Base-by-base conservation (phyloP, 305 asterid species). In the Caryopteris hybrid region DNA sequence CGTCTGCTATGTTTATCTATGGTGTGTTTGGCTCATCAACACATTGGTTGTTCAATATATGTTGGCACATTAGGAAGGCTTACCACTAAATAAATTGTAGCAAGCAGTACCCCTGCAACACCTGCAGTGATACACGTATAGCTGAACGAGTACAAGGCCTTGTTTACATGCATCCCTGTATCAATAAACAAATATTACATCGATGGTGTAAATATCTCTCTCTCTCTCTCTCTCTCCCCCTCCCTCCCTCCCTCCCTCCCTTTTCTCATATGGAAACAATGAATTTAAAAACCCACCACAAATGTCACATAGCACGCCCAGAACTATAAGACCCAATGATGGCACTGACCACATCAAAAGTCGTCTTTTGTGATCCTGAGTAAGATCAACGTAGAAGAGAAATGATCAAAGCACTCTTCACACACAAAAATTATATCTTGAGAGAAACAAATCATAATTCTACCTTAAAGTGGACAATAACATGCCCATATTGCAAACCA, bases 401-500 rank as follows among this genome's bases (percentile, higher is more conserved):
- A 48, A 3, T 6, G 45, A 34, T 66, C n/a, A 36, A 68, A 70
- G 31, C 23, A 34, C 61, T 33, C 53, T 21, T 61, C 41, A 27
- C 9, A 2, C 23, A 8, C 20, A 13, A 46, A 25, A 46, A 27
- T 5, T 17, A 21, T 23, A 50, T 13, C 45, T 34, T 9, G 55
- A 48, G 1, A 27, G 17, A 10, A 43, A 42, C 31, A 46, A 14
- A 14, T 36, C 23, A 10, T n/a, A 39, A 6, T 60, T 52, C 20
- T 74, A 88, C 92, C 95, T 88, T 85, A 70, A 80, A 88, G 80
- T 88, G 88, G 76, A 76, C 80, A 27, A 86, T 83, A 52, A 78
- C 46, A 50, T 88, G 95, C 47, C 95, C 95, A 12, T 67, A 86
- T 65, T 88, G 95, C 71, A 88, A 71, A 57, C 92, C 95, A 9